Base-by-base conservation (phyloP, 2,329 filamentous ascomycete genomes). In the Pseudopyricularia cyperi region DNA sequence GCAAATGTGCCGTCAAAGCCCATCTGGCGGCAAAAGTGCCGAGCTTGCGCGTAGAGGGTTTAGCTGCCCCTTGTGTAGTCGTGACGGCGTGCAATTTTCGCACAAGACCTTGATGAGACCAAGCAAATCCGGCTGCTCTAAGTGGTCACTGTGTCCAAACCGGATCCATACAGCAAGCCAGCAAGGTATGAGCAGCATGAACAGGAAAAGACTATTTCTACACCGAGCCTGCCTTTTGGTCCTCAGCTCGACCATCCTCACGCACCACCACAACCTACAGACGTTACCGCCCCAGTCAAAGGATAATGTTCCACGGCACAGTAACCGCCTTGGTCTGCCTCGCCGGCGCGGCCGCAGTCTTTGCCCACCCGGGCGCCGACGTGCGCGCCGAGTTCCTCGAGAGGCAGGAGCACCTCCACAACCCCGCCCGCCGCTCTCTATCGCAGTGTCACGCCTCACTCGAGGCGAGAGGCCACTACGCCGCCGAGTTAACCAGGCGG, bases 351-450 rank as follows among this genome's bases (percentile, higher is more conserved):
- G 35, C 37, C 7, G 44, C 30, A 9, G 50, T 44, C 39, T 7
- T 51, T 19, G 50, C 37, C 17, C 50, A 51, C 39, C 50, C 50
- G 1, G 50, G 50, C 26, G 50, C 28, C 5, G 50, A 51, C 39
- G 19, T 46, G 22, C 37, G 50, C 19, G 39, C 50, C 17, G 50
- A 51, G 50, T 46, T 51, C 17, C 37, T 15, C 12, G 37, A 30
- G 34, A 37, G 50, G 4, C 28, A 51, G 50, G 50, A 51, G 39
- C 50, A 51, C 30, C 50, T 51, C 28, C 42, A 46, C 50, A 46
- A 46, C 30, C 50, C 50, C 5, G 14, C 42, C 17, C 39, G 50
- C 17, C 50, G 50, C 26, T 44, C 50, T 1, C 17, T 51, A 7
- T 39, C 26, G 4, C 22, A 30, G 26, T 51, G 50, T 39, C 37